Base-by-base conservation (phyloP, 129 eudicot species). In the Flaveria brownii region DNA sequence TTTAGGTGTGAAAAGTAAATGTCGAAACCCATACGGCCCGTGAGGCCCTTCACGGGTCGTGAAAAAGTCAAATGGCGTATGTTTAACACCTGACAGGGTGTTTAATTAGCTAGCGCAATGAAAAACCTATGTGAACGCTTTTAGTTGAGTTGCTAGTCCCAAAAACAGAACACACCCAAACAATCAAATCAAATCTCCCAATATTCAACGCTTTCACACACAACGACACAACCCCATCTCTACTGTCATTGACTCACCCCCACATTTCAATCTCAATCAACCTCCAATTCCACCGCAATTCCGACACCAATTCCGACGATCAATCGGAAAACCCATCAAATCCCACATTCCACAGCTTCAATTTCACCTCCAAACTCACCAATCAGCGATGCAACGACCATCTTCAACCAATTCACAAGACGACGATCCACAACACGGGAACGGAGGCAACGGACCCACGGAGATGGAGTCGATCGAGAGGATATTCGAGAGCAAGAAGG, bases 401-500 rank as follows among this genome's bases (percentile, higher is more conserved):
- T 16, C 74, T 12, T 50, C 55, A 18, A 60, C 6, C 72, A 10
- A 8, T 50, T 12, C 56, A 15, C 28, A 66, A 17, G n/a, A 54
- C 1, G 16, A 78, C 15, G 55, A 70, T 33, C 36, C 0, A 17
- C 20, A 46, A 1, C 47, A 78, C 46, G 46, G 6, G 9, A 5
- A 4, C 11, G 26, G 47, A 10, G 63, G 6, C 12, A 51, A 17
- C 42, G 25, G 18, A 30, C 47, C 9, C 50, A 17, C 42, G 11
- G 81, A 65, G 68, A 73, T 54, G 70, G 74, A 79, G 0, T 80
- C 91, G 13, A 65, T 81, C 13, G 91, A 87, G 51, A 73, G 55
- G 56, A 62, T 87, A 28, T 87, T 87, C 71, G 87, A 82, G 62
- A 73, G 76, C 43, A 81, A 71, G 16, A 81, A 77, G 26, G 88